Evolutionary conservation across 495 filamentous ascomycete species (phyloP), one percentile per base, ranked within the genome.

Genomic region (Penicillium atrosanguineum): DNA sequence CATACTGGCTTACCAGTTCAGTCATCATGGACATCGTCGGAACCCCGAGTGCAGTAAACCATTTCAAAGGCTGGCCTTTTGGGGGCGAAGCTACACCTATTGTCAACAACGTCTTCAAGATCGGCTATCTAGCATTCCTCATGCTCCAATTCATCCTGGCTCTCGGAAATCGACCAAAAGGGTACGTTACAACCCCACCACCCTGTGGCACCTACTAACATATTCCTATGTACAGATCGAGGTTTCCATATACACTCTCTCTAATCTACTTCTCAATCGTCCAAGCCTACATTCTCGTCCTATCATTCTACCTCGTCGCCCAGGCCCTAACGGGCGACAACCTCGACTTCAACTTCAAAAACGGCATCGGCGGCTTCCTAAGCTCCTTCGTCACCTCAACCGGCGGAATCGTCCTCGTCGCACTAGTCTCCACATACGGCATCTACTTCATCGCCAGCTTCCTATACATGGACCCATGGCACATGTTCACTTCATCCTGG

Each of bases 401-500:
- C 11, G 82, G 93, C 85, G 45, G 76, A 87, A 47, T 64, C 9
- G 71, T 97, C 92, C 74, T 97, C 46, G 83, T 97, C 53, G 92
- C 95, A 1, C 72, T 97, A 62, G 83, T 89, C 52, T 88, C 94
- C 49, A 97, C 94, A 26, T 97, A 96, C 68, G 94, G 94, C 61
- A 83, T 97, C 46, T 97, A 97, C 82, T 95, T 90, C 69, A 77
- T 97, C 43, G 91, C 93, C 12, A 95, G 90, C 19, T 92, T 97
- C 79, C 78, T 98, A 76, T 97, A 97, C 70, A 77, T 96, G 56
- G 94, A 97, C 68, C 94, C 94, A 12, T 97, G 94, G 92, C 94
- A 97, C 79, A 96, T 98, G 90, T 91, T 98, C 79, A 92, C 91
- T 62, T 96, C 91, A 23, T 97, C 95, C 77, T 88, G 89, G 43